Base-by-base conservation (phyloP, 108 stramenopile genomes). In the Skeletonema grethae region DNA sequence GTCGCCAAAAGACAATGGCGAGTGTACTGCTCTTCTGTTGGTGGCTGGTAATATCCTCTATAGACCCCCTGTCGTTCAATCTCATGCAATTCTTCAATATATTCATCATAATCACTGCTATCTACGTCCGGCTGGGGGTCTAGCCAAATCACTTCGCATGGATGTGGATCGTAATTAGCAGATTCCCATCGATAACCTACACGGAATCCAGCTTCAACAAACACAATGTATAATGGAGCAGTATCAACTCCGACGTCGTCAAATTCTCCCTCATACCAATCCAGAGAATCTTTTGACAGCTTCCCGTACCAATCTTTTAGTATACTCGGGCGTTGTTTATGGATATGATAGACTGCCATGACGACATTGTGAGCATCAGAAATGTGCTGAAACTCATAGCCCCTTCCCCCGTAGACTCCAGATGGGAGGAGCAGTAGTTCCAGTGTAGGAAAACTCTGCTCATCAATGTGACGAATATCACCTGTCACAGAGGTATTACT, bases 101-200 rank as follows among this genome's bases (percentile, higher is more conserved):
- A 48, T 48, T 20, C 7, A 7, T 48, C 46, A 18, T 48, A 48
- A 18, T 48, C 46, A 48, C 18, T 18, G 16, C 46, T 48, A 20
- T 48, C 18, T 48, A 3, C 5, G 4, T 2, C n/a, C 18, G 46
- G 46, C 16, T 48, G 18, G 1, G 46, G 18, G 20, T 48, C 46
- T 20, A 48, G 46, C 46, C 46, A 48, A 18, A 20, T 48, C 46
- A 48, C 46, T 48, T 48, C 46, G 16, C 46, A 48, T 20, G 46
- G n/a, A 6, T 5, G 34, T 5, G 25, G 25, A 28, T 34, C 13
- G 18, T 7, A 16, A 18, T 18, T 5, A 7, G 4, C 6, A 7
- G 20, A 20, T 48, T 48, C 16, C 46, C 46, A 48, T 48, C 18
- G 46, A 18, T 48, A 48, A 4, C 46, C 46, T 5, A 48, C 18